These are phyloP conservation scores for Calocybe gambosa DNA, from an alignment of 1,284 basidiomycete genomes.

Conservation along the genomic window DNA sequence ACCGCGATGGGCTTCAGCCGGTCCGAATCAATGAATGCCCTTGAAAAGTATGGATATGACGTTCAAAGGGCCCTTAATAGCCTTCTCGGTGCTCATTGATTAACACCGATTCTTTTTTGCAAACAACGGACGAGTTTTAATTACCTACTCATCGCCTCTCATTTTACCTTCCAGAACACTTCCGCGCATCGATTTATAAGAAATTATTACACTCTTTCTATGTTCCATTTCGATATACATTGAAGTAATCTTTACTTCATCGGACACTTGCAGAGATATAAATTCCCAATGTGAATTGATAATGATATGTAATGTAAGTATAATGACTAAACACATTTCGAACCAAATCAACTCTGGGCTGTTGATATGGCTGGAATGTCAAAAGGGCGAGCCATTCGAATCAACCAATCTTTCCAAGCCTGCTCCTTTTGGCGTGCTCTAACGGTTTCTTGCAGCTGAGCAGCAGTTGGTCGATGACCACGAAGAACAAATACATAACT, in stretches of 20 bases:
- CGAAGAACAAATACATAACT: conserved; percentile 32
- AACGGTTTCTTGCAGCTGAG: conserved; percentile 27
- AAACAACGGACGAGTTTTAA: background rate
- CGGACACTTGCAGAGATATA: no score
- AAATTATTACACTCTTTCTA: background rate
- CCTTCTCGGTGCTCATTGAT: conserved; percentile 39
- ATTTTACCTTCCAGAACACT: background rate
- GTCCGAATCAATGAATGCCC: conserved; percentile 66
- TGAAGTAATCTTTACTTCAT: background rate
- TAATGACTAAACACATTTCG: background rate
- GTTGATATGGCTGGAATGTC: conserved; percentile 12
- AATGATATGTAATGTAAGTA: no score
- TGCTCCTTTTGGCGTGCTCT: conserved; percentile 24
- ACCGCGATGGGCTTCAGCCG: conserved; percentile 81
- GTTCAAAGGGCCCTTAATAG: conserved; percentile 69
- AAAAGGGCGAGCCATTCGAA: conserved; percentile 19
- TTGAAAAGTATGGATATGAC: conserved; percentile 74
- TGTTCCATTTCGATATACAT: background rate
- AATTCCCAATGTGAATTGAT: no score
- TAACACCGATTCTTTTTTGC: background rate
- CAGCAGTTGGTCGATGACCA: conserved; percentile 32
- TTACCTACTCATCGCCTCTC: background rate
- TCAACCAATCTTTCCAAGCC: conserved; percentile 32
- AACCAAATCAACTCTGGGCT: background rate
- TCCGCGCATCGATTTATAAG: background rate